Base-by-base conservation (phyloP, 805 yeast genomes). In the Cyberlindnera amylophila region DNA sequence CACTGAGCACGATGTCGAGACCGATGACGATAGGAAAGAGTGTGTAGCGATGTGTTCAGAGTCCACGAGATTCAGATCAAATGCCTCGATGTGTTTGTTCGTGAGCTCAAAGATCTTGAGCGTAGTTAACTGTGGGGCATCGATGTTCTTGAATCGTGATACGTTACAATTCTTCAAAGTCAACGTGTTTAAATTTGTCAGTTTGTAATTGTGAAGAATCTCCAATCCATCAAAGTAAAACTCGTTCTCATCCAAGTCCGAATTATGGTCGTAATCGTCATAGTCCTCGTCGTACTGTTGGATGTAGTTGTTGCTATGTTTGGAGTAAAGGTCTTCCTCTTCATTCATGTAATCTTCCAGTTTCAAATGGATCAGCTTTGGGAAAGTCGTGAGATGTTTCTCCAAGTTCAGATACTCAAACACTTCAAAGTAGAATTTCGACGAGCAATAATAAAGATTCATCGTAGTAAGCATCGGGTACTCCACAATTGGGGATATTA, bases 171-270 rank as follows among this genome's bases (percentile, higher is more conserved):
- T 56, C 45, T 50, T 52, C 14, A 56, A 31, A 3, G 48, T 44
- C 4, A 56, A 37, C 0, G 43, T 37, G 16, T 49, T 36, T 3
- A 56, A 27, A 2, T 36, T 32, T 3, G 53, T 45, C 18, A 50
- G 37, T 6, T 13, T 39, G 16, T 45, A 36, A 28, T 55, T 56
- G 14, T 48, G 51, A 2, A 56, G 28, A 3, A 57, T 52, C 40
- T 57, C 61, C 16, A 57, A 27, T 0, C 61, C 71, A 44, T 65
- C 67, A 47, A 69, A 64, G 44, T 64, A 66, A 30, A 67, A 53
- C 36, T 55, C 61, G 35, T 66, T 67, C 43, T 63, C 66, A 21
- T 59, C 63, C n/a, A 59, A 49, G 17, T 59, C 61, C 3, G 62
- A 60, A 24, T 62, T 61, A 23, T 57, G 58, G 14, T 61, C 67